Evolutionary conservation across 768 basidiomycete genomes (phyloP), one percentile per base, ranked within the genome.

Genomic region (Rhodosporidiobolus odoratus): DNA sequence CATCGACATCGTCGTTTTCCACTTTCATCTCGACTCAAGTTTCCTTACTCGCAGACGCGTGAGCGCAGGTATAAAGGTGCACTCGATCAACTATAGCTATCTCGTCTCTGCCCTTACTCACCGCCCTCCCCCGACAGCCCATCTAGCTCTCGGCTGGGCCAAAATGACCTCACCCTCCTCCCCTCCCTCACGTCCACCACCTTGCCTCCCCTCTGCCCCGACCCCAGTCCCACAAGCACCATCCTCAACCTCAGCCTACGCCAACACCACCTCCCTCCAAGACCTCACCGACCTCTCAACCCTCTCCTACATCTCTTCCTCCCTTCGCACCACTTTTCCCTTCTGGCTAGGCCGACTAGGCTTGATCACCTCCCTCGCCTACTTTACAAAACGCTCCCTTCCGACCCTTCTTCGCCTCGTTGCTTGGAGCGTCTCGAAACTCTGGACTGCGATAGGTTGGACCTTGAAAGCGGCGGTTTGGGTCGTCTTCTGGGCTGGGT

Each of bases 211-310:
- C 43, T 2, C 9, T 45, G 1, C 38, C 21, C 1, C 21, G 52
- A 9, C 61, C 25, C 34, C 21, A 15, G 27, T 40, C 19, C 35
- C 50, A 6, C 38, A 52, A 3, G 2, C 54, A 4, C 21, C 30
- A 1, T 2, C 43, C 43, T 53, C 52, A n/a, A 9, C 27, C 43
- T 45, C 43, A 45, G 3, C 27, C 41, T 23, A 27, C 37, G 25
- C 58, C 58, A 9, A 2, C 52, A 34, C 53, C 25, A 9, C 35
- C 32, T 45, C 58, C 0, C 43, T 70, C 64, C 58, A 65, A 37
- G n/a, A 45, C 52, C 56, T 54, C 34, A 66, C 63, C 35, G 69
- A 71, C 56, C 25, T 5, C 8, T 71, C 69, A 32, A 71, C 69
- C 38, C 65, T 59, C 37, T 47, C 60, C 32, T 66, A 32, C 43